Conservation (phyloP, 1,139 yeast genomes). For the Geotrichum candidum region DNA sequence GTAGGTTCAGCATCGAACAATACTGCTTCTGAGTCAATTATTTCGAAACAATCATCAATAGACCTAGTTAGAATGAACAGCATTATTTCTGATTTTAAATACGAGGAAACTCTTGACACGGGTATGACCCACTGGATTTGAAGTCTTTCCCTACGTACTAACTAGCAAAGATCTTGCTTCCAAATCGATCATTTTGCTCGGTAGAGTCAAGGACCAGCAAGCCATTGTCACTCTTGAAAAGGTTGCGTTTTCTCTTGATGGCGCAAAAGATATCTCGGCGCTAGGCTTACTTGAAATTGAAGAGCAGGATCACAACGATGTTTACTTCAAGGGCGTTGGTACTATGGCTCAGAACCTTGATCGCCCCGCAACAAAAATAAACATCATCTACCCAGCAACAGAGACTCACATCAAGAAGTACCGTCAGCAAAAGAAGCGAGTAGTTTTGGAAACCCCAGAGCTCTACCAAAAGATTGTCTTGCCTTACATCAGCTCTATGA, state of each 20-base stretch:
- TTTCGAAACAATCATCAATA: background rate
- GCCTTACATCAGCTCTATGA: slow-evolving; percentile 74
- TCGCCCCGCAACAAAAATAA: slow-evolving; percentile 63
- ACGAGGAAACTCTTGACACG: slow-evolving; percentile 24
- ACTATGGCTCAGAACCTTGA: slow-evolving; percentile 41
- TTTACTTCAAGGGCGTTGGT: slow-evolving; percentile 75
- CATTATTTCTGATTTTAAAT: slow-evolving; percentile 18
- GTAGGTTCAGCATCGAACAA: background rate
- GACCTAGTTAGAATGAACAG: background rate
- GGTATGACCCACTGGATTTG: slow-evolving; percentile 18
- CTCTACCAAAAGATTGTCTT: slow-evolving; percentile 54
- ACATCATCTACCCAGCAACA: slow-evolving; percentile 85
- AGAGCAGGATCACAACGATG: slow-evolving; percentile 64
- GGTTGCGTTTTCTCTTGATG: slow-evolving; percentile 46
- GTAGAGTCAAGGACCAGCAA: slow-evolving; percentile 49
- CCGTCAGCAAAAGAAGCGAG: slow-evolving; percentile 49
- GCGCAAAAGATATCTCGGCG: slow-evolving; percentile 24
- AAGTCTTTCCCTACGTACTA: background rate
- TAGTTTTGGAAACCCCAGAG: slow-evolving; percentile 76
- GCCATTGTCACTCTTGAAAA: slow-evolving; percentile 78
- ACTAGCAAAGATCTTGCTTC: slow-evolving; percentile 47
- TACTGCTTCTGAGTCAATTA: background rate
- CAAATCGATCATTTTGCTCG: slow-evolving; percentile 60
- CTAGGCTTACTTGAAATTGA: slow-evolving; percentile 36
- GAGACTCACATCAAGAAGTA: slow-evolving; percentile 76